These are phyloP conservation scores for Pichia inconspicua DNA, from an alignment of 1,139 yeast species.

Conservation along the genomic window DNA sequence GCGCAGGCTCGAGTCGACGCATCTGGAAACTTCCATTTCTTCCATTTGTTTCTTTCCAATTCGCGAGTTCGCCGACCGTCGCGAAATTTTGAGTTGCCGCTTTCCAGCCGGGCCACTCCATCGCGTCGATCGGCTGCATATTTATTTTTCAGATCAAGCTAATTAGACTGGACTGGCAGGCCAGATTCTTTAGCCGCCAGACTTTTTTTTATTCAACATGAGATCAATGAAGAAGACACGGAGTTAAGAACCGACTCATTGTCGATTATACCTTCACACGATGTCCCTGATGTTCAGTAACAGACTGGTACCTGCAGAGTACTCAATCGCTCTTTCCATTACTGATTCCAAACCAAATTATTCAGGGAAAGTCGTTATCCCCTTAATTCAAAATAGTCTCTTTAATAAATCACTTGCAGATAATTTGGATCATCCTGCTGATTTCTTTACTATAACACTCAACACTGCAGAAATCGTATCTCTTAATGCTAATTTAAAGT, in stretches of 20 bases:
- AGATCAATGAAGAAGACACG: neutral
- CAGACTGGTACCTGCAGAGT: conserved; percentile 36
- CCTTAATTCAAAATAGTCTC: conserved; percentile 10
- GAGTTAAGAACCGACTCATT: neutral
- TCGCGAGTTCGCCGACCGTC: too few relatives aligned
- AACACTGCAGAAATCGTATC: conserved; percentile 39
- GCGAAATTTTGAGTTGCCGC: too few relatives aligned
- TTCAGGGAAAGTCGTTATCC: conserved; percentile 37
- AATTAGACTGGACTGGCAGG: too few relatives aligned
- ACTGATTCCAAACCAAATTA: conserved; percentile 51
- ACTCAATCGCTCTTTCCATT: conserved; percentile 36
- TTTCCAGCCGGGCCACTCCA: too few relatives aligned
- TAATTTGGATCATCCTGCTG: neutral
- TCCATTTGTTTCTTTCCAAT: too few relatives aligned
- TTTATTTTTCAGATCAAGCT: too few relatives aligned
- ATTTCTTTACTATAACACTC: conserved; percentile 30
- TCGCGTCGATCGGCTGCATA: neutral
- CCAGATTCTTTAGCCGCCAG: too few relatives aligned
- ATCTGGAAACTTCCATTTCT: too few relatives aligned
- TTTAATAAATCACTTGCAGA: neutral
- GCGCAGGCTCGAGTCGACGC: too few relatives aligned
- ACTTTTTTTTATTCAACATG: too few relatives aligned
- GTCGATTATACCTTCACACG: neutral
- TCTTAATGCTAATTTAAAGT: conserved; percentile 18
- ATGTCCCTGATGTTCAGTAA: conserved; percentile 27